Conservation (phyloP, 169 alveolate species). For the Plasmodium gonderi region DNA sequence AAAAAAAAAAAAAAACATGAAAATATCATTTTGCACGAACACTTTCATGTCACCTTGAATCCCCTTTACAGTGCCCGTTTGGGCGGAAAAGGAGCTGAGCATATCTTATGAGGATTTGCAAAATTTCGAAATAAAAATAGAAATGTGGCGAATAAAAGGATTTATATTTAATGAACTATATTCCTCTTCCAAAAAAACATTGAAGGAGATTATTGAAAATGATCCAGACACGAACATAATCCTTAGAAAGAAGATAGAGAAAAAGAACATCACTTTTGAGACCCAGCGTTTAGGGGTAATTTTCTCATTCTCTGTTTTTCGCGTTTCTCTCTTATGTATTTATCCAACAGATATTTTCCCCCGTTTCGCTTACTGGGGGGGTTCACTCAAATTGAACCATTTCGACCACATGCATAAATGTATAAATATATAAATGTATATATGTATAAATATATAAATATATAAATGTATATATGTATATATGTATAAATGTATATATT, state of each 20-base stretch:
- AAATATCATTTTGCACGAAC: too few relatives aligned
- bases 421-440: not conserved
- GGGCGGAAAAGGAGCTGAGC: slow-evolving; percentile 81
- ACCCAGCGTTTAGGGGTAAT: slow-evolving; percentile 67
- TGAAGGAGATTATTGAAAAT: slow-evolving; percentile 84
- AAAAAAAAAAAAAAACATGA: too few relatives aligned
- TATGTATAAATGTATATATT: slow-evolving; percentile 13
- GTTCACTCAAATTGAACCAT: not conserved
- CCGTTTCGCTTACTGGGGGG: not conserved
- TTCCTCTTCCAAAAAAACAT: slow-evolving; percentile 82
- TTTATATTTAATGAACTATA: slow-evolving; percentile 83
- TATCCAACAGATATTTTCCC: not conserved
- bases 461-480: not conserved
- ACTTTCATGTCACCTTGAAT: not conserved
- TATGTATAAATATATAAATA: not conserved
- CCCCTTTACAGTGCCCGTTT: slow-evolving; percentile 77
- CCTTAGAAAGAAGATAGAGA: slow-evolving; percentile 78
- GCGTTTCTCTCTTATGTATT: not conserved
- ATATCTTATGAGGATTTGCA: slow-evolving; percentile 87
- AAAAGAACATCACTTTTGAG: slow-evolving; percentile 49
- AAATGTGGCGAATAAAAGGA: slow-evolving; percentile 86
- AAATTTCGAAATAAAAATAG: slow-evolving; percentile 82
- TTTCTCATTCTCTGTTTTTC: not conserved
- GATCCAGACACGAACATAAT: slow-evolving; percentile 84
- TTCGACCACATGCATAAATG: not conserved